phyloP scores from a whole-genome alignment of 2,329 filamentous ascomycete genomes.

The Aureobasidium sp. region DNA sequence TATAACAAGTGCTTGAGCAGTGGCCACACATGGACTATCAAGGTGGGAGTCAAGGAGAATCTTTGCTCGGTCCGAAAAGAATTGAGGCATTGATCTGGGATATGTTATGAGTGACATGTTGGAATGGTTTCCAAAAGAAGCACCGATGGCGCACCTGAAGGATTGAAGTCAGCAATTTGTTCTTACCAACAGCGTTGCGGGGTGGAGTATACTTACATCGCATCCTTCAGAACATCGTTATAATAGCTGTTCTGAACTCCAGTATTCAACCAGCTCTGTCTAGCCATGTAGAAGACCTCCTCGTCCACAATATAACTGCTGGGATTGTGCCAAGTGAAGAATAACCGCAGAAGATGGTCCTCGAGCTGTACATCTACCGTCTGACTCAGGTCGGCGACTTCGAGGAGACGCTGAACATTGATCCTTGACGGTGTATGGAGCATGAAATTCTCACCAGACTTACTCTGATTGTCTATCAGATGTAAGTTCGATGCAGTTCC shows the following conservation, averaged over 20 bases:
- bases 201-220: conserved; percentile 13
- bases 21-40: conserved; percentile 40
- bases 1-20: conserved; percentile 39
- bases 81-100: conserved; percentile 28
- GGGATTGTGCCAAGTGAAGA: conserved; percentile 42
- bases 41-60: conserved; percentile 39
- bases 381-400: conserved; percentile 34
- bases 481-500: conserved; percentile 39
- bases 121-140: conserved; percentile 28
- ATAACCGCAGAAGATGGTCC: conserved; percentile 37
- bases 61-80: conserved; percentile 37
- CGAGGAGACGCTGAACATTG: conserved; percentile 24
- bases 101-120: conserved; percentile 30
- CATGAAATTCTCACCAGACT: conserved; percentile 24
- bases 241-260: conserved; percentile 14
- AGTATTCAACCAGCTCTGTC: background rate
- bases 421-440: conserved; percentile 30
- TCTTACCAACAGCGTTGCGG: background rate
- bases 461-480: conserved; percentile 27
- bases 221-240: conserved; percentile 19
- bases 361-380: conserved; percentile 33
- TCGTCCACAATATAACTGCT: conserved; percentile 38
- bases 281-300: conserved; percentile 22
- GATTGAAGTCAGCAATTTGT: background rate
- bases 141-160: conserved; percentile 25